Percentiles rank a stretch among this genome's conserved stretches.
Evolutionary conservation across 2,329 filamentous ascomycete genomes (phyloP).

Genomic region (Cadophora luteo-olivacea): DNA sequence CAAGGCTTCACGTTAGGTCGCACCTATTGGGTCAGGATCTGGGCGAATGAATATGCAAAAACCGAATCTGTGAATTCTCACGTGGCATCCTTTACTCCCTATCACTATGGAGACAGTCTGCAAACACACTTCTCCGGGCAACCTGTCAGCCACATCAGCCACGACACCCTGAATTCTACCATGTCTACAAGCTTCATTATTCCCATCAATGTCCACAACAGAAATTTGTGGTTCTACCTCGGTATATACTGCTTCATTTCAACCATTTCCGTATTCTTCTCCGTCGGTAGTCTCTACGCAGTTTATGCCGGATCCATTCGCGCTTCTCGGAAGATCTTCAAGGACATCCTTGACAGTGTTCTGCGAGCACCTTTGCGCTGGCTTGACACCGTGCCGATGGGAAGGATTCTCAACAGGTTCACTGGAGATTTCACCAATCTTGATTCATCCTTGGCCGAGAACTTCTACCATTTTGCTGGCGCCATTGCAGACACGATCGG

Average conservation of each 20-base stretch:
- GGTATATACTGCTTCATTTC: constrained; percentile 69
- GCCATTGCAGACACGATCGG: constrained; percentile 68
- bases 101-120: constrained; percentile 13
- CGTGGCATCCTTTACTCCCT: constrained; percentile 9
- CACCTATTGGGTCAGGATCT: constrained; percentile 68
- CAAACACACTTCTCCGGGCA: constrained; percentile 29
- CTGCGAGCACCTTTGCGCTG: constrained; percentile 76
- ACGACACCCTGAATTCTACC: constrained; percentile 6
- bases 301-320: constrained; percentile 68
- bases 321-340: constrained; percentile 72
- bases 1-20: constrained; percentile 47
- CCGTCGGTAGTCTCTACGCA: constrained; percentile 59
- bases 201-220: constrained; percentile 24
- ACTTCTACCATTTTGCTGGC: constrained; percentile 62
- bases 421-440: constrained; percentile 78
- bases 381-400: constrained; percentile 80
- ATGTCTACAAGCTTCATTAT: constrained; percentile 3
- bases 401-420: constrained; percentile 79
- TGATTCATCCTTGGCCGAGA: constrained; percentile 69
- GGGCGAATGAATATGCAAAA: constrained; percentile 55
- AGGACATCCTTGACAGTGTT: constrained; percentile 67
- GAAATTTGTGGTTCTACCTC: constrained; percentile 61
- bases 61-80: not conserved
- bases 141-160: constrained; percentile 35
- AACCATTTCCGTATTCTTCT: constrained; percentile 57